phyloP scores from a whole-genome alignment of 2,329 filamentous ascomycete species.

The Alternaria gansuensis region DNA sequence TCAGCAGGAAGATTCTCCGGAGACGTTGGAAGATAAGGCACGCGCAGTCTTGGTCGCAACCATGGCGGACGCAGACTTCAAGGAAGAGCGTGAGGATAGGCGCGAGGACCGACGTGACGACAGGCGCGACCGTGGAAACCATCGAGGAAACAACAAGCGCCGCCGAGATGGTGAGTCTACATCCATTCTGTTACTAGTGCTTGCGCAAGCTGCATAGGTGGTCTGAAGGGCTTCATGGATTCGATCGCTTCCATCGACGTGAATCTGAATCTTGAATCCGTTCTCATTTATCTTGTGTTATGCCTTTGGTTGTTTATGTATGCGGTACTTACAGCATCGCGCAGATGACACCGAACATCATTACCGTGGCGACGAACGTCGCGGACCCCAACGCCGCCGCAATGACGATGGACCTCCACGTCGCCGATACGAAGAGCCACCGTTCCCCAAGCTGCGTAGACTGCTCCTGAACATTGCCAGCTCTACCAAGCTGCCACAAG shows the following conservation, averaged over 20 bases:
- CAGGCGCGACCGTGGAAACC: slow-evolving; percentile 37
- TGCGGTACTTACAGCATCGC: slow-evolving; percentile 17
- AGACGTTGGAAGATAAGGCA: slow-evolving; percentile 22
- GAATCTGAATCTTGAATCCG: not conserved
- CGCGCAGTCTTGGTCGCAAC: slow-evolving; percentile 24
- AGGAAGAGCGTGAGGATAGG: slow-evolving; percentile 44
- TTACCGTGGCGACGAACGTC: slow-evolving; percentile 42
- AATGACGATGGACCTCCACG: slow-evolving; percentile 41
- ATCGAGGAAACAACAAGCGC: slow-evolving; percentile 43
- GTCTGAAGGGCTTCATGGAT: not conserved
- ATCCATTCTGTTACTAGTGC: not conserved
- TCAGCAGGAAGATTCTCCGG: slow-evolving; percentile 19
- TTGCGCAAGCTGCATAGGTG: not conserved
- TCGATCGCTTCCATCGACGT: not conserved
- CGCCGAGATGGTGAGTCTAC: slow-evolving; percentile 45
- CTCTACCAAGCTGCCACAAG: slow-evolving; percentile 49
- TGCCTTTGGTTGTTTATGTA: not conserved
- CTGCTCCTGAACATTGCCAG: slow-evolving; percentile 51
- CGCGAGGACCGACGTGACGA: slow-evolving; percentile 37
- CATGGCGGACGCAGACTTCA: slow-evolving; percentile 46
- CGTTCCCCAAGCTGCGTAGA: slow-evolving; percentile 47
- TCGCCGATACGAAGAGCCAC: slow-evolving; percentile 49
- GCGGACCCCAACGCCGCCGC: slow-evolving; percentile 45
- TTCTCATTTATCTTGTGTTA: not conserved
- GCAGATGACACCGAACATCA: slow-evolving; percentile 43